These are phyloP conservation scores for Sideroxylon spinosum DNA, from an alignment of 179 eudicot species.

Conservation along the genomic window DNA sequence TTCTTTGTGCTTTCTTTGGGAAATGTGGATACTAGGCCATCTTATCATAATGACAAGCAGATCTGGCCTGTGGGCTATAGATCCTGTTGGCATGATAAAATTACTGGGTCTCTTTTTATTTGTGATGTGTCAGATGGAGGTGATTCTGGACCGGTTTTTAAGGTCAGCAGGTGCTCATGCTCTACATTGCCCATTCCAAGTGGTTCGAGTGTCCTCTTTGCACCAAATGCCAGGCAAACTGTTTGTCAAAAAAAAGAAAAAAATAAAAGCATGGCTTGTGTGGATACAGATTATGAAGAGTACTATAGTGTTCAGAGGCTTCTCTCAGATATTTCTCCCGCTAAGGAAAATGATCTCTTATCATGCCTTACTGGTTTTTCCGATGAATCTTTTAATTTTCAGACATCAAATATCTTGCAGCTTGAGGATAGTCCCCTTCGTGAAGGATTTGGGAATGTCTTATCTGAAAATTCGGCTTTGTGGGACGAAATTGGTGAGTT, in stretches of 20 bases:
- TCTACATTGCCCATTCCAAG: slow-evolving; percentile 50
- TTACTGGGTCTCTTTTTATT: slow-evolving; percentile 65
- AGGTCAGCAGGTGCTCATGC: slow-evolving; percentile 50
- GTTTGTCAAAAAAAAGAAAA: slow-evolving; percentile 24
- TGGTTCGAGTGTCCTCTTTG: slow-evolving; percentile 47
- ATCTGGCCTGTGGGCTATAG: slow-evolving; percentile 67
- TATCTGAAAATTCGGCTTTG: slow-evolving; percentile 20
- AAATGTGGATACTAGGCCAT: slow-evolving; percentile 44
- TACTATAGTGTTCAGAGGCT: slow-evolving; percentile 44
- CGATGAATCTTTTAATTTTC: slow-evolving; percentile 22
- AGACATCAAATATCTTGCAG: slow-evolving; percentile 18
- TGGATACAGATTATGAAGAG: slow-evolving; percentile 29
- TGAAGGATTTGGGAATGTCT: slow-evolving; percentile 18
- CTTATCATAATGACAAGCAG: slow-evolving; percentile 46
- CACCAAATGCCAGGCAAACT: slow-evolving; percentile 21
- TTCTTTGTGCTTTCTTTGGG: slow-evolving; percentile 61
- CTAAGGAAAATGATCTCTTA: slow-evolving; percentile 41
- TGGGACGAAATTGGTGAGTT: slow-evolving; percentile 58
- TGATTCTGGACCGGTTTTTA: slow-evolving; percentile 54
- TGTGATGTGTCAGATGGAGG: slow-evolving; percentile 66
- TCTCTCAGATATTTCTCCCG: slow-evolving; percentile 44
- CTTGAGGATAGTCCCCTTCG: slow-evolving; percentile 16
- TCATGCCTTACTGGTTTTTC: slow-evolving; percentile 43
- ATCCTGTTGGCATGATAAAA: slow-evolving; percentile 71
- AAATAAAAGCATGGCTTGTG: slow-evolving; percentile 15